Evolutionary conservation across 1,139 yeast species (phyloP), one percentile per base, ranked within the genome.

Genomic region (Yamadazyma spencermartinsiae): DNA sequence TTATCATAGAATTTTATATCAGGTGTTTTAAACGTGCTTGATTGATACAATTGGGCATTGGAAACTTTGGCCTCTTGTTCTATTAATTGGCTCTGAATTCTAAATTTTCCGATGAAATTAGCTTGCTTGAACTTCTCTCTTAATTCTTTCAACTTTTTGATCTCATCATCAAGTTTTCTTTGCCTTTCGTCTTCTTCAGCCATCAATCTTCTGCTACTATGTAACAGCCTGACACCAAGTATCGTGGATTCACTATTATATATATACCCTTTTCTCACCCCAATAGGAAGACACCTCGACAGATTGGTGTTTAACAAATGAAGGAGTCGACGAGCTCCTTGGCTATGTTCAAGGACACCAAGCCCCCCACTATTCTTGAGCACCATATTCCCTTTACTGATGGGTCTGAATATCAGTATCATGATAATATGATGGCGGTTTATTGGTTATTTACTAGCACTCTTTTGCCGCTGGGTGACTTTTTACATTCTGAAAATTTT

Each of bases 1-100:
- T 17, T 23, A 5, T 35, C 36, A 2, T 39, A 40, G 33, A 60
- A 51, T 13, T 37, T 40, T 16, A 60, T 45, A 4, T 49, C 33
- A 7, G 65, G 64, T n/a, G 56, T 50, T 18, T 50, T 39, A 8
- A 54, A 43, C 28, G 48, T 52, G 28, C 48, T 54, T 24, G 44
- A 49, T 33, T 51, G 50, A 39, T 43, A 42, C 14, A 52, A 47
- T 37, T 58, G 65, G 8, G 58, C 56, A 39, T 51, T 50, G 3
- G 60, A 46, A 8, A 61, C 49, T 42, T 52, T 43, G 35, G 48
- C 42, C 40, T 62, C 66, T 39, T 61, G 67, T 33, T 56, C 55
- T 23, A 54, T 45, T 4, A 63, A 44, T 38, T 58, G 50, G 10
- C 59, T 47, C 23, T 53, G 56, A 31, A 63, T 45, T 39, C 50